A percentile compares a stretch with the other conserved stretches of the same genome.
Evolutionary conservation across 2,329 filamentous ascomycete genomes (phyloP).

Genomic region (Stemphylium beticola): DNA sequence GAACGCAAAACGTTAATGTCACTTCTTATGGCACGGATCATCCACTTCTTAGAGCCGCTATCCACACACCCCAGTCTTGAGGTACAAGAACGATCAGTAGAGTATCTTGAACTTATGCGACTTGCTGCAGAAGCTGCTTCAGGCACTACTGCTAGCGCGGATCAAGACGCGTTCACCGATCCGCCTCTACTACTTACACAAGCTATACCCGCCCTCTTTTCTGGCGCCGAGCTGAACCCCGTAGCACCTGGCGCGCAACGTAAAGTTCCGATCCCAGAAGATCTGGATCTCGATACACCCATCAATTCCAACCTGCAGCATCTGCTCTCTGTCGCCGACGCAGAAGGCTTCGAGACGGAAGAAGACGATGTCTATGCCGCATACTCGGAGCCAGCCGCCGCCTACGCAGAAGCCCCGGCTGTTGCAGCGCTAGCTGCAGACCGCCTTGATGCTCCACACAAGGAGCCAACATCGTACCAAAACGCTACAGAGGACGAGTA

Average conservation of each 20-base stretch:
- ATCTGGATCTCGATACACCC: slow-evolving; percentile 78
- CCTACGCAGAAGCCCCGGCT: slow-evolving; percentile 22
- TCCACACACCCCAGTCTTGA: slow-evolving; percentile 85
- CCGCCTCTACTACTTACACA: slow-evolving; percentile 86
- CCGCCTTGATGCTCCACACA: slow-evolving; percentile 49
- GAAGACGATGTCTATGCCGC: slow-evolving; percentile 55
- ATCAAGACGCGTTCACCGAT: slow-evolving; percentile 73
- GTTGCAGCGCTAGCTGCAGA: slow-evolving; percentile 50
- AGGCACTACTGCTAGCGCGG: slow-evolving; percentile 63
- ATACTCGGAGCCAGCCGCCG: slow-evolving; percentile 52
- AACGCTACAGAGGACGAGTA: slow-evolving; percentile 56
- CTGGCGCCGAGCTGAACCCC: slow-evolving; percentile 87
- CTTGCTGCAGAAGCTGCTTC: slow-evolving; percentile 82
- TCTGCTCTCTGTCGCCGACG: slow-evolving; percentile 64
- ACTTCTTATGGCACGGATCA: slow-evolving; percentile 79
- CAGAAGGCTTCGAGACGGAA: slow-evolving; percentile 51
- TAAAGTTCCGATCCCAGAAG: slow-evolving; percentile 80
- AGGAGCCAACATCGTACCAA: slow-evolving; percentile 53
- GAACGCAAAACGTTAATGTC: slow-evolving; percentile 76
- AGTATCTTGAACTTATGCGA: slow-evolving; percentile 88
- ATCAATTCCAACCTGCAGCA: slow-evolving; percentile 77
- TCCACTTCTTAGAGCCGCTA: slow-evolving; percentile 81
- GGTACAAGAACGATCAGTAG: slow-evolving; percentile 92
- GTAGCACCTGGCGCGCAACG: slow-evolving; percentile 82
- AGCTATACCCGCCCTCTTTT: slow-evolving; percentile 86